Percentiles rank a stretch among this genome's conserved stretches.
phyloP scores from a whole-genome alignment of 176 grass and related monocot species.

The Urochloa ruziziensis region DNA sequence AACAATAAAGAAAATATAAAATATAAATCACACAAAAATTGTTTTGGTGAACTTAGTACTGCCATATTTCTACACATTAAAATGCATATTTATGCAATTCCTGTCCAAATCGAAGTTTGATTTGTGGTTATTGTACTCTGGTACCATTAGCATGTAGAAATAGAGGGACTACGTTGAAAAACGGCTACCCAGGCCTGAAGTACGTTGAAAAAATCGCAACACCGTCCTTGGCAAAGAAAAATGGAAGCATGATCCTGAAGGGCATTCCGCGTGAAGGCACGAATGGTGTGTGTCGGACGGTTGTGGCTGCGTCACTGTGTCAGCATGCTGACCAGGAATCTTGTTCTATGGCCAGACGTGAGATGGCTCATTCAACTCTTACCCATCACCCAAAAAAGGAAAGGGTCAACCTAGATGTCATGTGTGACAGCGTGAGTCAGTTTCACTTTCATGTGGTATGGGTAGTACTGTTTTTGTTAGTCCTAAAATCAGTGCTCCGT shows the following conservation, averaged over 20 bases:
- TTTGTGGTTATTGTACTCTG: background rate
- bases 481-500: background rate
- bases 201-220: slow-evolving; percentile 10
- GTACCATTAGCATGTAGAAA: background rate
- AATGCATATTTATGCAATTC: background rate
- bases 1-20: background rate
- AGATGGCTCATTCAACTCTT: background rate
- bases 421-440: background rate
- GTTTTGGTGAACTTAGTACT: background rate
- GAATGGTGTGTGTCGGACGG: background rate
- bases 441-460: background rate
- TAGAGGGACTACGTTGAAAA: background rate
- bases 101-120: background rate
- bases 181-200: background rate
- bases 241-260: background rate
- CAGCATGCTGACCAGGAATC: slow-evolving; percentile 22
- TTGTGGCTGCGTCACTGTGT: slow-evolving; percentile 11
- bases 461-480: background rate
- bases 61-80: background rate
- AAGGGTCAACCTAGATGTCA: background rate
- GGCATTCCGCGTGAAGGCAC: background rate
- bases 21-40: background rate
- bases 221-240: too few species aligned
- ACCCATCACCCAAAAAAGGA: background rate
- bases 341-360: background rate